Conservation (phyloP, 2,329 filamentous ascomycete genomes). For the Penicillium sclerotiorum region DNA sequence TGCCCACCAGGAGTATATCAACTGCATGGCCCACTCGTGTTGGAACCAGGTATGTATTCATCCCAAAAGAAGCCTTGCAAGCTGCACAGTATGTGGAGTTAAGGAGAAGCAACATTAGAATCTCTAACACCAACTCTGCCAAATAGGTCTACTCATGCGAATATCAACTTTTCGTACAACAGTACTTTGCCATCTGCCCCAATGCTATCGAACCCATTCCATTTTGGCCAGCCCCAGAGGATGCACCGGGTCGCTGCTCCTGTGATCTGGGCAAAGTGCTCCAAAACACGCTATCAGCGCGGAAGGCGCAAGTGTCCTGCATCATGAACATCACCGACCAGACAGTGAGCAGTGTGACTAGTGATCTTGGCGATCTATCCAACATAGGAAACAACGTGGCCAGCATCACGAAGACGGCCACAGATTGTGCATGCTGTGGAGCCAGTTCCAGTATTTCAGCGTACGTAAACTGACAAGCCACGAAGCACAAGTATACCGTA, state of each 20-base stretch:
- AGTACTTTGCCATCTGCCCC: constrained; percentile 38
- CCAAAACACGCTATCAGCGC: constrained; percentile 19
- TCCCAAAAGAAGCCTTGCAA: too few species aligned
- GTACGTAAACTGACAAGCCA: constrained; percentile 29
- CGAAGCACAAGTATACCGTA: too few species aligned
- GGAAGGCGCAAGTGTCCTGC: constrained; percentile 23
- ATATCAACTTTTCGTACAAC: constrained; percentile 42
- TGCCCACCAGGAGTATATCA: constrained; percentile 31
- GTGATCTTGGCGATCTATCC: constrained; percentile 11
- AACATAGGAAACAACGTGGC: constrained; percentile 24
- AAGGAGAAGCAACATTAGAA: not conserved
- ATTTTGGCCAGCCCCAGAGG: constrained; percentile 42
- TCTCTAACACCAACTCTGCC: not conserved
- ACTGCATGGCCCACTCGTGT: constrained; percentile 43
- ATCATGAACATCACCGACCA: constrained; percentile 22
- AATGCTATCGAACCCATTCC: constrained; percentile 35
- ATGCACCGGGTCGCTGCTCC: constrained; percentile 40
- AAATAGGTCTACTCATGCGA: constrained; percentile 42
- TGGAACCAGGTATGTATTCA: constrained; percentile 41
- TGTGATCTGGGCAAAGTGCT: constrained; percentile 40
- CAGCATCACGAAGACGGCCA: constrained; percentile 24
- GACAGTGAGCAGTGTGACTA: constrained; percentile 7
- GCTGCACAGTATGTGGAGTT: too few species aligned
- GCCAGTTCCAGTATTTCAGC: constrained; percentile 40
- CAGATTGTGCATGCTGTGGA: constrained; percentile 39